A percentile compares a stretch with the other conserved stretches of the same genome.
phyloP scores from a whole-genome alignment of 176 grass and related monocot genomes.

The Oryza brachyantha region DNA sequence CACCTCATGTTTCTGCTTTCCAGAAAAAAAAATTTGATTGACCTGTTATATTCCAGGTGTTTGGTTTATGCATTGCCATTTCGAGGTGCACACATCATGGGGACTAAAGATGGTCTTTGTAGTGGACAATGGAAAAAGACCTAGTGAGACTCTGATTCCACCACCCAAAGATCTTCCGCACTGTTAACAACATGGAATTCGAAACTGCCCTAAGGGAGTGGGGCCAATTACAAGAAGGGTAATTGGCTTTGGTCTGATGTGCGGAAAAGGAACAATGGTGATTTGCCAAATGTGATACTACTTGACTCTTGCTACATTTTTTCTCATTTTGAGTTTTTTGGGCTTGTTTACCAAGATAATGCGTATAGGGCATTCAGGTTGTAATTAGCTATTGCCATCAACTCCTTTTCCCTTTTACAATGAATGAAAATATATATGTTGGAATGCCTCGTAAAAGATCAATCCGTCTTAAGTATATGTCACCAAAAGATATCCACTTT shows the following conservation, averaged over 20 bases:
- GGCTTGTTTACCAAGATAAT: slow-evolving; percentile 32
- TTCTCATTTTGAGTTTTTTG: slow-evolving; percentile 26
- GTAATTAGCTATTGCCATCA: slow-evolving; percentile 29
- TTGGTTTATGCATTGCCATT: slow-evolving; percentile 86
- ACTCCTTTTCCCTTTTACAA: background rate
- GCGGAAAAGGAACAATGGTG: background rate
- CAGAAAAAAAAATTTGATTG: slow-evolving; percentile 7
- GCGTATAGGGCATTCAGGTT: slow-evolving; percentile 16
- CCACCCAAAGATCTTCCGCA: slow-evolving; percentile 70
- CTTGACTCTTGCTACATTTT: slow-evolving; percentile 22
- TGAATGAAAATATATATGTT: slow-evolving; percentile 36
- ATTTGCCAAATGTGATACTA: slow-evolving; percentile 36
- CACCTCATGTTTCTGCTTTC: background rate
- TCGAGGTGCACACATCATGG: slow-evolving; percentile 82
- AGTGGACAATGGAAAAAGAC: slow-evolving; percentile 59
- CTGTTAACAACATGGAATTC: slow-evolving; percentile 34
- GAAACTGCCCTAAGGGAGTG: background rate
- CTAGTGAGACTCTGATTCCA: slow-evolving; percentile 57
- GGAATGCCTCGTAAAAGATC: slow-evolving; percentile 3
- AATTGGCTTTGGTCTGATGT: background rate
- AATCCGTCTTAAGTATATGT: background rate
- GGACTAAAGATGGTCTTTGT: slow-evolving; percentile 80
- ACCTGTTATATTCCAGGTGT: slow-evolving; percentile 47
- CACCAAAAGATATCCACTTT: background rate
- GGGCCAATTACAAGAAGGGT: slow-evolving; percentile 31